phyloP scores from a whole-genome alignment of 345 rosid genomes.

The Trapa bicornis region DNA sequence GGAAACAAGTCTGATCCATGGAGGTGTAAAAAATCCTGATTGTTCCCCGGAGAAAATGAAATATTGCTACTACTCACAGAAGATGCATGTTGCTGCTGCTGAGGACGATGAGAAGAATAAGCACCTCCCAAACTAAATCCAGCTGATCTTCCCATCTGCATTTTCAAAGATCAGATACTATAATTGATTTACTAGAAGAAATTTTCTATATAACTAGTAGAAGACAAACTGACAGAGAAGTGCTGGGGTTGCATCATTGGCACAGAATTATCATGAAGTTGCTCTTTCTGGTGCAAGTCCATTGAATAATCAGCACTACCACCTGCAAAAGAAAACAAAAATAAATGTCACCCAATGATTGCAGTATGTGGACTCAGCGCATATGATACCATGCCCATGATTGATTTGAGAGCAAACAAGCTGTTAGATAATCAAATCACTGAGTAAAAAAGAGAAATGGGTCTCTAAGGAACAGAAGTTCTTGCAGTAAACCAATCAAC shows the following conservation, averaged over 20 bases:
- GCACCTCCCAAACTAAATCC: constrained; percentile 82
- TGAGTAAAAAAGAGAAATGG: no score
- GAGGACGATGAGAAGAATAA: constrained; percentile 78
- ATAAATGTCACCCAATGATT: constrained; percentile 16
- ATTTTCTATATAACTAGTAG: neutral
- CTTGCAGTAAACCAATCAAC: neutral
- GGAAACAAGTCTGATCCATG: constrained; percentile 75
- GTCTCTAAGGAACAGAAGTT: neutral
- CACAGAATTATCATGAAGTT: constrained; percentile 83
- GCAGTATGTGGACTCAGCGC: constrained; percentile 16
- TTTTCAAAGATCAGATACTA: constrained; percentile 3
- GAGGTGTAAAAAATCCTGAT: constrained; percentile 57
- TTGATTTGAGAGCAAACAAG: neutral
- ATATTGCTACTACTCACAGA: constrained; percentile 61
- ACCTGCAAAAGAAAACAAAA: constrained; percentile 63
- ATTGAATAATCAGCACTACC: constrained; percentile 82
- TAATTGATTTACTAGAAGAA: neutral
- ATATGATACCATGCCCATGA: neutral
- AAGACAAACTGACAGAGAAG: constrained; percentile 59
- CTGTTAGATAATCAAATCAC: neutral
- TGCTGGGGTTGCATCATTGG: constrained; percentile 98
- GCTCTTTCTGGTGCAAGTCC: constrained; percentile 96
- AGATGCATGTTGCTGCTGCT: constrained; percentile 83
- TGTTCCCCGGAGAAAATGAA: constrained; percentile 49
- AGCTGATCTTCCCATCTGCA: constrained; percentile 82